Evolutionary conservation across 805 yeast species (phyloP).

Genomic region (Yamadazyma nakazawae): DNA sequence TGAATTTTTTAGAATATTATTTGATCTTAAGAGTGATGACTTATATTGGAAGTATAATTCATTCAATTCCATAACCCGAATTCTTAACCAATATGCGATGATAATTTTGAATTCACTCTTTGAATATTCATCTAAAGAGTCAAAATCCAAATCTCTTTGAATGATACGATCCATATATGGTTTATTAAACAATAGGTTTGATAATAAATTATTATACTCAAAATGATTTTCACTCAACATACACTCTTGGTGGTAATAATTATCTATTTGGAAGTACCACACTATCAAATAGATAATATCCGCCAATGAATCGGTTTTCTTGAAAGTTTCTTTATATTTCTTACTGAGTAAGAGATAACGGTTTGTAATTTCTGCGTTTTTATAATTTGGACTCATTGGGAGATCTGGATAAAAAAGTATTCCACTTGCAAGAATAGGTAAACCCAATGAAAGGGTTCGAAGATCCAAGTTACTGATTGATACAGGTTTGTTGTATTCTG

Average conservation of each 20-base stretch:
- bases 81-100: constrained; percentile 24
- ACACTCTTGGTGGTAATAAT: constrained; percentile 18
- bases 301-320: constrained; percentile 18
- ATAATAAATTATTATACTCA: constrained; percentile 26
- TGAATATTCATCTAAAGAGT: not conserved
- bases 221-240: constrained; percentile 22
- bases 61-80: constrained; percentile 26
- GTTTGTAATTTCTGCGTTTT: constrained; percentile 14
- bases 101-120: constrained; percentile 16
- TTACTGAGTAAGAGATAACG: constrained; percentile 18
- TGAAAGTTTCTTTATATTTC: constrained; percentile 15
- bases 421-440: constrained; percentile 22
- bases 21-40: constrained; percentile 23
- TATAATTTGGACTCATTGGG: not conserved
- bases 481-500: constrained; percentile 3
- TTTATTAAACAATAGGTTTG: constrained; percentile 12
- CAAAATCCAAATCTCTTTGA: constrained; percentile 8
- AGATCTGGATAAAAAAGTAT: constrained; percentile 10
- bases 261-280: constrained; percentile 25
- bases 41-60: constrained; percentile 26
- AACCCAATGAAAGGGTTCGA: constrained; percentile 17
- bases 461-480: constrained; percentile 12
- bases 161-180: constrained; percentile 12
- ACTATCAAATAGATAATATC: constrained; percentile 23
- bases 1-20: constrained; percentile 20